A percentile compares a stretch with the other conserved stretches of the same genome.
These are phyloP conservation scores for Dryas alaskensis DNA, from an alignment of 306 rosid species.

Conservation along the genomic window DNA sequence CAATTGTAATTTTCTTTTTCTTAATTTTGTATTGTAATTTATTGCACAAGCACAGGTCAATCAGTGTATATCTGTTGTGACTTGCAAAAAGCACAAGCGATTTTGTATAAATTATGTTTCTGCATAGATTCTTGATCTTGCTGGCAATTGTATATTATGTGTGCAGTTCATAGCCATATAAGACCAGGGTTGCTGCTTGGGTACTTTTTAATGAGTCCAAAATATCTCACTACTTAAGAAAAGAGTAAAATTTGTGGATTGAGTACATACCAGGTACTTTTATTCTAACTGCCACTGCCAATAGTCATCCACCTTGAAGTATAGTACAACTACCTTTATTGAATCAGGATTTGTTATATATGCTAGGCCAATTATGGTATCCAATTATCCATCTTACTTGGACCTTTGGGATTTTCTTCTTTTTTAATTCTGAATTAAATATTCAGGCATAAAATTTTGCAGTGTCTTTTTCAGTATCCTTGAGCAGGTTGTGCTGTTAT, in stretches of 20 bases:
- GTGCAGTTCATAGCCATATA: not conserved
- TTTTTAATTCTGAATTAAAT: too few species aligned
- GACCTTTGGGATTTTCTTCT: too few species aligned
- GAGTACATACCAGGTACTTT: too few species aligned
- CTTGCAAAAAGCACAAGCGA: slow-evolving; percentile 13
- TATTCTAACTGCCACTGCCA: too few species aligned
- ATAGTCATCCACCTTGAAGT: too few species aligned
- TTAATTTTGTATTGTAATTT: slow-evolving; percentile 10
- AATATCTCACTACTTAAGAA: not conserved
- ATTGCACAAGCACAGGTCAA: not conserved
- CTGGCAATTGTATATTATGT: not conserved
- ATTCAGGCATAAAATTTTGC: too few species aligned
- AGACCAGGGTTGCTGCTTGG: not conserved
- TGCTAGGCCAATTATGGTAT: too few species aligned
- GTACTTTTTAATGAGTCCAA: not conserved
- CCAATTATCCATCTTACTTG: too few species aligned
- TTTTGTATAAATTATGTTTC: slow-evolving; percentile 12
- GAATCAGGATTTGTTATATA: too few species aligned
- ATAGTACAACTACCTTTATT: too few species aligned
- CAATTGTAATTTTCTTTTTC: not conserved
- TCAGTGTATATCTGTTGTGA: slow-evolving; percentile 14
- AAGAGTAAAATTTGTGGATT: not conserved
- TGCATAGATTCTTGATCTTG: not conserved
- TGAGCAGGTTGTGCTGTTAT: too few species aligned
- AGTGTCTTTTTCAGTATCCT: too few species aligned